These are phyloP conservation scores for Phaffomyces antillensis DNA, from an alignment of 805 yeast genomes.

Conservation along the genomic window DNA sequence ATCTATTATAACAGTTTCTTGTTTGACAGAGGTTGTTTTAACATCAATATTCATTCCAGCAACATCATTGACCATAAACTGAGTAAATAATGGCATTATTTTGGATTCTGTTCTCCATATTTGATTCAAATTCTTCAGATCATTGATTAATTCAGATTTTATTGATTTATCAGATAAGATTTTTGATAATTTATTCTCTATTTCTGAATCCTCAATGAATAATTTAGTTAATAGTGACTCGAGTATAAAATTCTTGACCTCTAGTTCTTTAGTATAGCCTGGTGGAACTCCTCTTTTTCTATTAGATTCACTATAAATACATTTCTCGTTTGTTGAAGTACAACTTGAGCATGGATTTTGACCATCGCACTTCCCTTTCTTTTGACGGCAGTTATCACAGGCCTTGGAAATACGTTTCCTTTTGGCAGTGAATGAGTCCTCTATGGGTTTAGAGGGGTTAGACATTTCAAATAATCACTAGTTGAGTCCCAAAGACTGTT, in stretches of 20 bases:
- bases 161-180: background rate
- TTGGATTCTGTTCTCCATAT: background rate
- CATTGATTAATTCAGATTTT: background rate
- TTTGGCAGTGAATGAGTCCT: background rate
- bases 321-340: background rate
- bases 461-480: no score
- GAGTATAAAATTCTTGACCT: background rate
- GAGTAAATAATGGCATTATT: background rate
- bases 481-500: background rate
- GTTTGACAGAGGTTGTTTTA: background rate
- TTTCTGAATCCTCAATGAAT: background rate
- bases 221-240: background rate
- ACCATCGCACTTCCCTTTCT: constrained; percentile 1
- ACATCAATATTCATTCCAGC: background rate
- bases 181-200: background rate
- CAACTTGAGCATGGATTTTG: background rate
- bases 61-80: background rate
- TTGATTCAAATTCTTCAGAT: background rate
- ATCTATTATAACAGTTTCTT: background rate
- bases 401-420: constrained; percentile 16
- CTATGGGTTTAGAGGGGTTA: background rate
- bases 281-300: constrained; percentile 1
- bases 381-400: constrained; percentile 1
- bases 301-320: background rate
- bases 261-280: constrained; percentile 1